A percentile compares a stretch with the other conserved stretches of the same genome.
These are phyloP conservation scores for Pichia exigua DNA, from an alignment of 805 yeast genomes.

Conservation along the genomic window DNA sequence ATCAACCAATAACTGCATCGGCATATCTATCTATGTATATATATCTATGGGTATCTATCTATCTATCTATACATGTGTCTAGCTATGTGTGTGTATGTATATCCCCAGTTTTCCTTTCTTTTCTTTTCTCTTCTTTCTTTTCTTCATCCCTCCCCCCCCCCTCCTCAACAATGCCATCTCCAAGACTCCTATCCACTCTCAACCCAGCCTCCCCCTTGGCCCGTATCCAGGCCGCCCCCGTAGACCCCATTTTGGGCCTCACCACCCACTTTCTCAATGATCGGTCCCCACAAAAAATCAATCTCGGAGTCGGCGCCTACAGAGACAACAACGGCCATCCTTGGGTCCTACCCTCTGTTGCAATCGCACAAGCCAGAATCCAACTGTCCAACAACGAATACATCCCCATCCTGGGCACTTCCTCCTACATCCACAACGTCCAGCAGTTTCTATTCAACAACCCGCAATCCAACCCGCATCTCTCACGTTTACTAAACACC, in stretches of 20 bases:
- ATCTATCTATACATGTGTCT: too few species aligned
- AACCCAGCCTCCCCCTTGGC: not conserved
- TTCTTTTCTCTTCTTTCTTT: not conserved
- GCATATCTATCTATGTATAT: too few species aligned
- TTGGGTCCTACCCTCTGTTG: constrained; percentile 74
- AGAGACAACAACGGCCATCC: constrained; percentile 85
- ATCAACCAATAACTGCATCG: not conserved
- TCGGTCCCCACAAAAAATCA: constrained; percentile 44
- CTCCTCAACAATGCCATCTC: not conserved
- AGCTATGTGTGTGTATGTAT: too few species aligned
- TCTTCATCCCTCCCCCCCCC: not conserved
- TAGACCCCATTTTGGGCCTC: constrained; percentile 81
- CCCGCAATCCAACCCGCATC: constrained; percentile 12
- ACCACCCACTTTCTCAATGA: constrained; percentile 70
- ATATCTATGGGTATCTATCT: too few species aligned
- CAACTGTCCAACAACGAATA: constrained; percentile 46
- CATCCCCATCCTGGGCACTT: constrained; percentile 77
- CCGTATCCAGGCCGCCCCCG: constrained; percentile 47
- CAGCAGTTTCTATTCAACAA: constrained; percentile 57
- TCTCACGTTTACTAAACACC: constrained; percentile 44
- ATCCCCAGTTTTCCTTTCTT: not conserved
- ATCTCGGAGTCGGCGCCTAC: constrained; percentile 87
- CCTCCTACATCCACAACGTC: constrained; percentile 58
- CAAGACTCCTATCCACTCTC: not conserved
- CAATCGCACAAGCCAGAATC: constrained; percentile 35